Base-by-base conservation (phyloP, 345 rosid species). In the Rhodamnia argentea region DNA sequence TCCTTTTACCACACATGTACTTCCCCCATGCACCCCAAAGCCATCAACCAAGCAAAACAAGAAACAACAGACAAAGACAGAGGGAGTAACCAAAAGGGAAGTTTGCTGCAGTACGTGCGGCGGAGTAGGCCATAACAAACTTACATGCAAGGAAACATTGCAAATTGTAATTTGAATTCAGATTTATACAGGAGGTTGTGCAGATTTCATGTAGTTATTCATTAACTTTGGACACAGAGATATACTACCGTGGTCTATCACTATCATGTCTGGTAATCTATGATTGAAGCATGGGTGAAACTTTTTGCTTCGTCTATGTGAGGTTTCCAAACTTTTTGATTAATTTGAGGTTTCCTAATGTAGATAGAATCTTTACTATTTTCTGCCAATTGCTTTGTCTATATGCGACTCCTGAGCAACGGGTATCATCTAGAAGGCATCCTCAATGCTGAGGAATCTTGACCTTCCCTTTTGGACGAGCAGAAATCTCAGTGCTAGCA, bases 61-160 rank as follows among this genome's bases (percentile, higher is more conserved):
- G 88, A 94, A 89, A 84, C 93, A 87, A 81, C 89, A 82, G 53
- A 88, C 62, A 87, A 91, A 88, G 55, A 85, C 90, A 84, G 90
- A 88, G 42, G 94, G 93, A 85, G 90, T 89, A 47, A 91, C 89
- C 83, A 90, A 84, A 90, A 89, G 94, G 82, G 88, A 93, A 14
- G 93, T 94, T 84, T 88, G 93, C 52, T 95, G 98, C 93, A 89
- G 94, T 86, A 93, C 85, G 87, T 96, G 98, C 90, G 94, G 92
- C 85, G 95, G 95, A 56, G 96, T 91, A 53, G 99, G 99, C 88
- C 98, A 95, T 87, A 94, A 94, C 85, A 95, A 94, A 88, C 92
- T 90, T 50, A 91, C 98, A 51, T 95, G 99, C 93, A 96, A 95
- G 89, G 96, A 89, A 88, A 56, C 89, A 37, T 44, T 50, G 82